A percentile compares a stretch with the other conserved stretches of the same genome.
phyloP scores from a whole-genome alignment of 495 filamentous ascomycete genomes.

The Extremus antarcticus region DNA sequence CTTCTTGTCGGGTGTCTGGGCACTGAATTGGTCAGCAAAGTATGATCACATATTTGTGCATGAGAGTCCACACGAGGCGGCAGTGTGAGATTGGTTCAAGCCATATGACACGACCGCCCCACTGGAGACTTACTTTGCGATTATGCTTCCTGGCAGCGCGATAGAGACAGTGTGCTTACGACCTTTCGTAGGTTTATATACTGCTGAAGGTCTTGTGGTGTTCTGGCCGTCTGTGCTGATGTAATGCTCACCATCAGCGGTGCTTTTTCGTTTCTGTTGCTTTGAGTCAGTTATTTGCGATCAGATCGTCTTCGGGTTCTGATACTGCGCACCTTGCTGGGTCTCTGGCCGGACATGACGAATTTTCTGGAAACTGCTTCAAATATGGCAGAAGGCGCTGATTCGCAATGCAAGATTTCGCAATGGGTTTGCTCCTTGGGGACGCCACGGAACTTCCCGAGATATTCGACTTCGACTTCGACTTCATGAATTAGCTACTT shows the following conservation, averaged over 20 bases:
- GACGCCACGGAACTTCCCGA: too few relatives aligned
- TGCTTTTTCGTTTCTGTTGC: conserved; percentile 23
- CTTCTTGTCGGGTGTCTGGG: conserved; percentile 52
- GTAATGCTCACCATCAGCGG: conserved; percentile 11
- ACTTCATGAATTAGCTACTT: too few relatives aligned
- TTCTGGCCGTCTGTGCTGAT: conserved; percentile 18
- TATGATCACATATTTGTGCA: too few relatives aligned
- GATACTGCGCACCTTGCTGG: background rate
- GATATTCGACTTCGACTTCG: too few relatives aligned
- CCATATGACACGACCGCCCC: background rate
- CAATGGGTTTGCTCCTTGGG: too few relatives aligned
- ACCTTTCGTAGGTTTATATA: conserved; percentile 39
- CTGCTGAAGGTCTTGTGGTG: conserved; percentile 47
- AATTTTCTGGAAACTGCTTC: background rate
- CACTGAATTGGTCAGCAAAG: conserved; percentile 35
- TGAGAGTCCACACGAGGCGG: background rate
- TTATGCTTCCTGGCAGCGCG: conserved; percentile 48
- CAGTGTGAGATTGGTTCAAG: conserved; percentile 1
- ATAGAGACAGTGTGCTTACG: conserved; percentile 44
- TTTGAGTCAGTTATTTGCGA: background rate
- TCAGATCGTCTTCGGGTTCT: background rate
- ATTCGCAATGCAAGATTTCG: too few relatives aligned
- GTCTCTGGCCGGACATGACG: background rate
- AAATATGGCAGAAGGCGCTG: background rate
- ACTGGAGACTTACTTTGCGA: conserved; percentile 39